Evolutionary conservation across 441 rosid species (phyloP).

Genomic region (Manihot esculenta): DNA sequence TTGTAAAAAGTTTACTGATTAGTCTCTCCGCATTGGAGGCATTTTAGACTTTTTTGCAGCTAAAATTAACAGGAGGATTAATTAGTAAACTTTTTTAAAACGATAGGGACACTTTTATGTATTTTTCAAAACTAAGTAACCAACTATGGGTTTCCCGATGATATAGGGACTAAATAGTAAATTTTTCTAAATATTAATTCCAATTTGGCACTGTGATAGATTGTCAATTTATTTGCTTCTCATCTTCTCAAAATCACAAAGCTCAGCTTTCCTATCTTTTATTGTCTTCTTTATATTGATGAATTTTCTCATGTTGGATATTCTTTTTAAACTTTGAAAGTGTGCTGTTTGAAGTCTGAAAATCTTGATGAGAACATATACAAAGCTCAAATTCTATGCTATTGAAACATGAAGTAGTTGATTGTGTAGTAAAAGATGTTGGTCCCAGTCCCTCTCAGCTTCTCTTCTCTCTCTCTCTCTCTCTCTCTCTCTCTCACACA

Average conservation of each 20-base stretch:
- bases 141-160: too few species aligned
- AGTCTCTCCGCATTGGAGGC: too few species aligned
- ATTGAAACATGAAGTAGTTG: background rate
- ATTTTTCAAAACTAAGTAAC: too few species aligned
- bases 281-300: background rate
- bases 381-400: background rate
- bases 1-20: too few species aligned
- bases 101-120: too few species aligned
- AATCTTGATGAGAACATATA: background rate
- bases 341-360: background rate
- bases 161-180: too few species aligned
- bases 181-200: background rate
- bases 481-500: background rate
- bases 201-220: background rate
- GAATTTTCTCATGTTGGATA: background rate
- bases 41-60: too few species aligned
- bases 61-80: too few species aligned
- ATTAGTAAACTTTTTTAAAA: too few species aligned
- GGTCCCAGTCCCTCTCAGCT: too few species aligned
- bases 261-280: background rate
- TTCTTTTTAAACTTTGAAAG: slow-evolving; percentile 3
- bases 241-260: background rate
- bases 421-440: slow-evolving; percentile 2
- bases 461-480: too few species aligned
- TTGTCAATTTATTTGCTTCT: background rate